Base-by-base conservation (phyloP, 2,329 filamentous ascomycete species). In the Alternaria gansuensis region DNA sequence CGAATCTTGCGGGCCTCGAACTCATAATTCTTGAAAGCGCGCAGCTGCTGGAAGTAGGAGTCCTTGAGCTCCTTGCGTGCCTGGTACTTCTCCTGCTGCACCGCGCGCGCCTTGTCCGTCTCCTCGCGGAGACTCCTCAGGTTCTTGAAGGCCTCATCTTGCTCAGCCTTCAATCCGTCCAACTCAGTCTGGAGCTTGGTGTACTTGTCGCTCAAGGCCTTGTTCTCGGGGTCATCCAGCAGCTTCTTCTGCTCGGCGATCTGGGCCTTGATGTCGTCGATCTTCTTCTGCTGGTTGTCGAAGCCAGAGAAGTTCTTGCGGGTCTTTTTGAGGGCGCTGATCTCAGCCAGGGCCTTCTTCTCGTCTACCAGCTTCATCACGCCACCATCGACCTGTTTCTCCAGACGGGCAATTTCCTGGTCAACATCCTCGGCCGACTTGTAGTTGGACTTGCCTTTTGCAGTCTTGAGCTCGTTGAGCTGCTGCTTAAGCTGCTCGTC, bases 291-390 rank as follows among this genome's bases (percentile, higher is more conserved):
- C 33, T 88, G 84, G 59, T 90, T 88, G 60, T 96, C 92, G 73
- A 98, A 90, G 62, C 88, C 87, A 58, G 88, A 87, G 77, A 99
- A 97, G 80, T 88, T 90, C 87, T 97, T 98, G 82, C 91, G 91
- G 74, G 90, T 86, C 84, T 96, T 96, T 79, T 90, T 89, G 67
- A 98, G 82, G 77, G 82, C 89, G 48, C 90, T 91, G 70, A 97
- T 89, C 72, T 97, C 92, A 50, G 86, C 82, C 21, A 98, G 84
- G 8, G 92, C 89, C 86, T 97, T 98, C 85, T 92, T 96, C 87
- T 98, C 95, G 71, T 99, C 95, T 10, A 98, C 95, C 51, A 99
- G 83, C 82, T 93, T 96, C 90, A 99, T 93, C 77, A 86, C 90
- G 65, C 94, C 94, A 34, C 88, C 86, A 78, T 96, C 91, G 70